Evolutionary conservation across 2,329 filamentous ascomycete genomes (phyloP).

Genomic region (Paracoccidioides brasiliensis): DNA sequence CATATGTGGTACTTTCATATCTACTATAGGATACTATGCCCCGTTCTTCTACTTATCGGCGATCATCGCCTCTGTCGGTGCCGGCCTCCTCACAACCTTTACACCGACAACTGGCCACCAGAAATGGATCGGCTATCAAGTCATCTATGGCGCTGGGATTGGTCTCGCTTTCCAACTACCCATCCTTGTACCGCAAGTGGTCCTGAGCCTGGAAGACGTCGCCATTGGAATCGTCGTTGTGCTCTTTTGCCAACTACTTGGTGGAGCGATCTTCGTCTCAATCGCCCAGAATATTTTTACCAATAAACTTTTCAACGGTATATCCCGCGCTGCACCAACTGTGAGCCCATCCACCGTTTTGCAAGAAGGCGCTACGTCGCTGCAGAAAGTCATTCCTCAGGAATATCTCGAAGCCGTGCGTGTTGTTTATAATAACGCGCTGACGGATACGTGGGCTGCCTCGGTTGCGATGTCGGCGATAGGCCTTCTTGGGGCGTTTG

Average conservation of each 20-base stretch:
- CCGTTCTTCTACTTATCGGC: slow-evolving; percentile 27
- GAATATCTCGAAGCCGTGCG: slow-evolving; percentile 19
- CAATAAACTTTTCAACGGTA: slow-evolving; percentile 20
- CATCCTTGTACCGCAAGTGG: slow-evolving; percentile 24
- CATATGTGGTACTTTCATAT: slow-evolving; percentile 20
- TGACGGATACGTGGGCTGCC: slow-evolving; percentile 29
- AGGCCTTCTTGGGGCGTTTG: slow-evolving; percentile 21
- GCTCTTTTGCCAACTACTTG: slow-evolving; percentile 26
- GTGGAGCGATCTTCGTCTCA: slow-evolving; percentile 26
- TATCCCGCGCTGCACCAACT: slow-evolving; percentile 16
- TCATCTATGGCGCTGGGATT: slow-evolving; percentile 23
- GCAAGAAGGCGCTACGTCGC: slow-evolving; percentile 25
- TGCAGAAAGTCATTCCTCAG: slow-evolving; percentile 19
- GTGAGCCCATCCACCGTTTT: slow-evolving; percentile 19
- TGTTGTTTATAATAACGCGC: slow-evolving; percentile 24
- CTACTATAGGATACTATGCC: slow-evolving; percentile 26
- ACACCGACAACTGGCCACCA: slow-evolving; percentile 18
- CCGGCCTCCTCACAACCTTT: slow-evolving; percentile 25
- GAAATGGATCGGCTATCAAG: slow-evolving; percentile 30
- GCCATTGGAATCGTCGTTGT: slow-evolving; percentile 24
- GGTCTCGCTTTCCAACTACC: slow-evolving; percentile 26
- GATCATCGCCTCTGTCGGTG: slow-evolving; percentile 22
- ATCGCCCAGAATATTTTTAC: slow-evolving; percentile 28
- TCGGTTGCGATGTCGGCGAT: slow-evolving; percentile 26
- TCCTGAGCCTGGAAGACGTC: slow-evolving; percentile 20